Evolutionary conservation across 140 eudicot genomes (phyloP).

Genomic region (Bidens hawaiensis): DNA sequence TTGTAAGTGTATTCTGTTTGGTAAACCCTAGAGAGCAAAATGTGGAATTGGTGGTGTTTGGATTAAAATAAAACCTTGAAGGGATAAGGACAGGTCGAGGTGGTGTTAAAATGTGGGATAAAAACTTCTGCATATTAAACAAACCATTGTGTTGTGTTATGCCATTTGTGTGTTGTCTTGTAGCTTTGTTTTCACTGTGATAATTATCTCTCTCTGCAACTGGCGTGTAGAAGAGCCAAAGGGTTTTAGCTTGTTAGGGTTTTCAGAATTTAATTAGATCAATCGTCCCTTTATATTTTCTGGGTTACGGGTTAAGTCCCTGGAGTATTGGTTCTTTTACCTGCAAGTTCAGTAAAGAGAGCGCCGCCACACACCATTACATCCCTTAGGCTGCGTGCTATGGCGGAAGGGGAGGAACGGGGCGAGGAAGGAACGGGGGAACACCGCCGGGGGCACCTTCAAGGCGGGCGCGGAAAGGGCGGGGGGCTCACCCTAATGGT

Average conservation of each 20-base stretch:
- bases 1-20: neutral
- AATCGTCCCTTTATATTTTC: neutral
- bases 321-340: neutral
- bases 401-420: no score
- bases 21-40: conserved; percentile 23
- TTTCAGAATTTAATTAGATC: conserved; percentile 1
- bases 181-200: conserved; percentile 21
- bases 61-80: conserved; percentile 29
- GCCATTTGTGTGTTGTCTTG: conserved; percentile 20
- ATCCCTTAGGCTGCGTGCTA: no score
- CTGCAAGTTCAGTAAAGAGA: no score
- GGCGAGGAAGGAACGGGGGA: no score
- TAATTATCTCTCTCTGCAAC: conserved; percentile 7
- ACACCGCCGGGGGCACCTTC: no score
- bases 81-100: conserved; percentile 24
- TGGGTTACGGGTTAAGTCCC: neutral
- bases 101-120: conserved; percentile 14
- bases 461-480: no score
- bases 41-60: neutral
- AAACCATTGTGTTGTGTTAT: conserved; percentile 33
- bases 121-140: conserved; percentile 45
- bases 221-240: neutral
- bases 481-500: no score
- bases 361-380: no score
- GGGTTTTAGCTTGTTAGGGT: conserved; percentile 33